Conservation (phyloP, 2,329 filamentous ascomycete species). For the Fonsecaea multimorphosa region DNA sequence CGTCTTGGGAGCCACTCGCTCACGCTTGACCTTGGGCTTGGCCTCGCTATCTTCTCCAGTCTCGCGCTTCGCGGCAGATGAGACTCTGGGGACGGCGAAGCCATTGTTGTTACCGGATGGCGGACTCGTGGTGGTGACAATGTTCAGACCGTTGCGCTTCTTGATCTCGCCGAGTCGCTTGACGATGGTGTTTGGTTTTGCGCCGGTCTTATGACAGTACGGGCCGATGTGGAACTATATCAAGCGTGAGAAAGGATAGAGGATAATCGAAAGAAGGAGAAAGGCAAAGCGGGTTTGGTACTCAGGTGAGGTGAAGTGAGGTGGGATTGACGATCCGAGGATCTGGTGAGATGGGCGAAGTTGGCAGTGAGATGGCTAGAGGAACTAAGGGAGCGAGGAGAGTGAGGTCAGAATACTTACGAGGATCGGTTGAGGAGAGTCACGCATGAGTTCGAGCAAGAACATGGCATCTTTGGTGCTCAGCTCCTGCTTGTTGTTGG, state of each 20-base stretch:
- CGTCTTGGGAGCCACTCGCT: not conserved
- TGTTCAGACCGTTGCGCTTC: conserved; percentile 30
- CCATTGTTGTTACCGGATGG: not conserved
- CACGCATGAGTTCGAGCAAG: conserved; percentile 26
- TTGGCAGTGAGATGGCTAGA: not conserved
- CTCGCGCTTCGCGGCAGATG: not conserved
- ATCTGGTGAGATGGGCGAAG: not conserved
- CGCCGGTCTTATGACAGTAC: conserved; percentile 23
- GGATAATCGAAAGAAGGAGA: not conserved
- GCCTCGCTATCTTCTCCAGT: not conserved
- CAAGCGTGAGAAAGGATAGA: not conserved
- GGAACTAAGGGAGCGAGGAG: not conserved
- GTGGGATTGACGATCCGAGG: not conserved
- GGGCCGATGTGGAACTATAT: conserved; percentile 24
- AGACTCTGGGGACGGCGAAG: not conserved
- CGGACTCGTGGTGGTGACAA: conserved; percentile 22
- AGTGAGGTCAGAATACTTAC: conserved; percentile 16
- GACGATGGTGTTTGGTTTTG: conserved; percentile 30
- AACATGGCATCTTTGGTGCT: conserved; percentile 25
- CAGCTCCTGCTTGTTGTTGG: not conserved
- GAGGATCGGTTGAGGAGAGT: conserved; percentile 18
- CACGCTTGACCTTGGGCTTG: conserved; percentile 3
- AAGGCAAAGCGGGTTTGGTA: not conserved
- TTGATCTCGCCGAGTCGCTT: conserved; percentile 30
- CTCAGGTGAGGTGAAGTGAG: not conserved